Evolutionary conservation across 768 basidiomycete species (phyloP).

Genomic region (Tricholoma sp.): DNA sequence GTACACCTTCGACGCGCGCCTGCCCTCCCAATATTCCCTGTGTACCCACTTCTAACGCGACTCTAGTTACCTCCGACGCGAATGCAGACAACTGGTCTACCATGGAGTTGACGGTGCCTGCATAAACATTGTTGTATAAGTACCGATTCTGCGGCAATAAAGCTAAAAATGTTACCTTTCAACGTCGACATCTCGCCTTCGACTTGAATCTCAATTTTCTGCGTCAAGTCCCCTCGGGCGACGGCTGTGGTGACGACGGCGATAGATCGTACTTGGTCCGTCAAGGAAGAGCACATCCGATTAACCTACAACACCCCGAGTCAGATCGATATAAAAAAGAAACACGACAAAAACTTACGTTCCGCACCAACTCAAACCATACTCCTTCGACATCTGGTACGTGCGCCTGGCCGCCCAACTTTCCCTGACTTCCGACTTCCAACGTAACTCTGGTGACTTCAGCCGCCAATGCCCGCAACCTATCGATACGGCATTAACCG

Average conservation of each 20-base stretch:
- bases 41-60: constrained; percentile 87
- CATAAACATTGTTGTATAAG: background rate
- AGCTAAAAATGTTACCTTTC: constrained; percentile 43
- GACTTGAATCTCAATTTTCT: constrained; percentile 45
- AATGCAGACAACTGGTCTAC: constrained; percentile 86
- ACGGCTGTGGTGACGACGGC: constrained; percentile 86
- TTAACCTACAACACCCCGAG: constrained; percentile 43
- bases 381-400: constrained; percentile 85
- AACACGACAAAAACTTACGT: background rate
- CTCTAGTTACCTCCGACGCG: constrained; percentile 75
- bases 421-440: constrained; percentile 86
- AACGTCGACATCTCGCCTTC: constrained; percentile 83
- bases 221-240: constrained; percentile 83
- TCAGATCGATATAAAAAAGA: background rate
- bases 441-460: constrained; percentile 83
- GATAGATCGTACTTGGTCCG: constrained; percentile 78
- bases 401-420: constrained; percentile 82
- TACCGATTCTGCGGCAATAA: background rate
- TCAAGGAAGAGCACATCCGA: constrained; percentile 76
- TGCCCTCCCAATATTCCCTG: constrained; percentile 89
- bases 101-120: constrained; percentile 83
- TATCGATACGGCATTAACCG: constrained; percentile 24
- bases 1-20: constrained; percentile 77
- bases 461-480: constrained; percentile 56
- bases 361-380: background rate